phyloP scores from a whole-genome alignment of 177 flowering plant genomes.

The Vitis hybrid region DNA sequence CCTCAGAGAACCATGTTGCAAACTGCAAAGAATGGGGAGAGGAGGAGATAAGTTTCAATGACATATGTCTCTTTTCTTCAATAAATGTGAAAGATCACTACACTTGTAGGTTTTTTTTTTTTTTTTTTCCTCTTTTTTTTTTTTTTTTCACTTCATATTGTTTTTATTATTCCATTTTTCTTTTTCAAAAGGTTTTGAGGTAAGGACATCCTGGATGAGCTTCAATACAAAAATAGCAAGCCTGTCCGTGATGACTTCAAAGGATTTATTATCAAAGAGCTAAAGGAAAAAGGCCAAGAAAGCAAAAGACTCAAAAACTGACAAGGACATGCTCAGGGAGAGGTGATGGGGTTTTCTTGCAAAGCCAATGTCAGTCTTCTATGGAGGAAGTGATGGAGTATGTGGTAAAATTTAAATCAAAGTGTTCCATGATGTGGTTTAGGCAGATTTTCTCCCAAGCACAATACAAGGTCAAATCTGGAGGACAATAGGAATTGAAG shows the following conservation, averaged over 20 bases:
- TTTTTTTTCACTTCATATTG: too few relatives aligned
- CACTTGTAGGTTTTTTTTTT: too few relatives aligned
- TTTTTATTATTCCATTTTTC: too few relatives aligned
- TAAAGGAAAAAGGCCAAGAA: background rate
- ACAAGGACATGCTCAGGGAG: background rate
- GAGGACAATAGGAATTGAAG: too few relatives aligned
- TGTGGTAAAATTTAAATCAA: conserved; percentile 1
- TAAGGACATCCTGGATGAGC: background rate
- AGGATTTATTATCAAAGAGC: conserved; percentile 2
- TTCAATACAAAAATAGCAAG: background rate
- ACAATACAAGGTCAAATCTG: too few relatives aligned
- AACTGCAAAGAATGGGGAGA: too few relatives aligned
- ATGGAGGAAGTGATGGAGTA: background rate
- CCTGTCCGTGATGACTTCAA: background rate
- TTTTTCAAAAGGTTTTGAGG: too few relatives aligned
- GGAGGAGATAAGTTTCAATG: too few relatives aligned
- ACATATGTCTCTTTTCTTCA: too few relatives aligned
- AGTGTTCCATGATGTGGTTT: conserved; percentile 17
- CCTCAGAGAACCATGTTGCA: too few relatives aligned
- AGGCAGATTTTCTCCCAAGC: background rate
- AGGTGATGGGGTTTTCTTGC: conserved; percentile 11
- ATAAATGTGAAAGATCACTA: too few relatives aligned
- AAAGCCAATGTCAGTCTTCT: background rate
- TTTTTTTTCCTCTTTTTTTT: too few relatives aligned
- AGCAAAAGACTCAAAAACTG: background rate